Base-by-base conservation (phyloP, 495 filamentous ascomycete genomes). In the Podospora anserina region DNA sequence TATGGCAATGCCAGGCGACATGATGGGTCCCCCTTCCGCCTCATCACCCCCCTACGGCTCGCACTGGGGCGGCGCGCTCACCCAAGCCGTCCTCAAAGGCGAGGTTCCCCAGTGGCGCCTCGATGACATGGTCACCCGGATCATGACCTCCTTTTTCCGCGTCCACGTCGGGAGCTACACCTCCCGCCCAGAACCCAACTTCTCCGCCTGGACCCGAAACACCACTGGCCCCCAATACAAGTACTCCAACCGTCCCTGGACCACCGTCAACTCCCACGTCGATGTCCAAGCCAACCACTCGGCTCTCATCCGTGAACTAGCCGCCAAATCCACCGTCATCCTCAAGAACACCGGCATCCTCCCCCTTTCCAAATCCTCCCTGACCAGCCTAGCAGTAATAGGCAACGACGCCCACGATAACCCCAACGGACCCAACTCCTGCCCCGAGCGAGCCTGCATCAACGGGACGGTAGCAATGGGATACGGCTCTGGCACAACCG, bases 1-100 rank as follows among this genome's bases (percentile, higher is more conserved):
- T 74, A 92, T 97, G 91, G 89, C 86, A n/a, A 97, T 97, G 94
- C 94, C 94, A 0, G 94, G 94, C 18, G 93, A 97, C 76, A 91
- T 32, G 15, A 23, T 59, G 26, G 56, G 56, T 6, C 19, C 19
- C 19, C 19, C 26, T n/a, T n/a, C 39, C 70, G 78, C 85, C 65
- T 83, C 80, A 49, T 23, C 58, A 20, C 88, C 85, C 11, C 61
- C 67, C 6, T 81, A 78, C 66, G 86, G 88, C n/a, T 69, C 77
- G 13, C 71, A 78, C 30, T 96, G 91, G 89, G 94, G 94, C 16
- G 80, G 84, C 11, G 83, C 89, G 28, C 81, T 97, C 70, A 94
- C 91, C 0, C 88, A 88, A 61, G 87, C 91, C 0, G 88, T 91
- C 0, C 79, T 97, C 54, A 94, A 92, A 71, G 86, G 86, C 2